Base-by-base conservation (phyloP, 2,329 filamentous ascomycete species). In the Eurotiales sp. region DNA sequence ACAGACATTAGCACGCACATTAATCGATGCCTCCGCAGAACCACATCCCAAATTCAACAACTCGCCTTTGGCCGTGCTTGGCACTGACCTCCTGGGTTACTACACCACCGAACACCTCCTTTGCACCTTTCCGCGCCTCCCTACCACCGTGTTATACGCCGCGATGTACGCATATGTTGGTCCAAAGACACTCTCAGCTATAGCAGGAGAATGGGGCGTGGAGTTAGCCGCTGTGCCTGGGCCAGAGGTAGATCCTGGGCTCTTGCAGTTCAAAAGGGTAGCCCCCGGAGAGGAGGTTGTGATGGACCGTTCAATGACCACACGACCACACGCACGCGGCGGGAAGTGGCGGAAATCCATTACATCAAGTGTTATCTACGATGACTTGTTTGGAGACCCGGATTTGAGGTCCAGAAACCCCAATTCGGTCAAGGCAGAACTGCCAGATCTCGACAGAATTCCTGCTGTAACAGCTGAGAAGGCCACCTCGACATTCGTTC, bases 191-290 rank as follows among this genome's bases (percentile, higher is more conserved):
- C 78, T 97, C 42, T 76, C 85, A 46, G 77, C 84, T 17, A 80
- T 97, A 58, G 83, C 88, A 14, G 77, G 80, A 56, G 87, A 93
- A 73, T 99, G 93, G 93, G 93, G 93, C 72, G 84, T 97, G 14
- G 92, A 97, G 68, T 74, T 78, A 39, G 92, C 89, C n/a, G 88
- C 87, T 10, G 86, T 84, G 17, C 93, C 93, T 0, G 93, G 92
- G 46, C 83, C 83, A 53, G 92, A 97, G 73, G 91, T 97, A 51
- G 93, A 99, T 67, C 86, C 91, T 0, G 93, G 92, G 5, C 77
- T 95, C 49, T 77, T 99, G 55, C 93, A 97, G 67, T 95, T 90
- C 77, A 72, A 72, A 72, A 65, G 78, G 50, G 55, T 78, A 21
- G 61, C 67, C 8, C 70, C 78, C 4, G 75, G 75, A 7, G 64